A percentile compares a stretch with the other conserved stretches of the same genome.
Conservation (phyloP, 805 yeast species). For the Metschnikowia similis region DNA sequence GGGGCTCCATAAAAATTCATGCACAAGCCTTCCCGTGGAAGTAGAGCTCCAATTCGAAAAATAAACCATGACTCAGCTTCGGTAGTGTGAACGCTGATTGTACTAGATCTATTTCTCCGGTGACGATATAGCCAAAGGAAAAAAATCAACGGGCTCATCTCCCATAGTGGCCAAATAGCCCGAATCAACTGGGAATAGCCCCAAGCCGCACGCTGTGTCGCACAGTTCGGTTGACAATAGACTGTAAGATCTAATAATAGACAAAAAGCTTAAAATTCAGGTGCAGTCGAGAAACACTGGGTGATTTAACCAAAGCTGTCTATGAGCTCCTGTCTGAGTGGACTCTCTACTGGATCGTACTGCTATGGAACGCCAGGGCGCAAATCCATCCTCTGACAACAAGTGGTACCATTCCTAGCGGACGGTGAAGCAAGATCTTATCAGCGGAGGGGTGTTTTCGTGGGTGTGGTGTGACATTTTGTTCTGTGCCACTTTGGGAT, state of each 20-base stretch:
- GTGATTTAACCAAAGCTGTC: slow-evolving; percentile 49
- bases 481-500: slow-evolving; percentile 54
- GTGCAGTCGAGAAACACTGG: slow-evolving; percentile 66
- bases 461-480: slow-evolving; percentile 45
- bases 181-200: slow-evolving; percentile 47
- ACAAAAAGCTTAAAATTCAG: slow-evolving; percentile 63
- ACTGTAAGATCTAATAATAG: slow-evolving; percentile 59
- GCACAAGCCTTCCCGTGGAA: too few species aligned
- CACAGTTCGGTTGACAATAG: slow-evolving; percentile 44
- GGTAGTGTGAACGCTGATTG: too few species aligned
- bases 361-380: slow-evolving; percentile 71
- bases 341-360: slow-evolving; percentile 45
- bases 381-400: slow-evolving; percentile 81
- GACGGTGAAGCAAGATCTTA: slow-evolving; percentile 58
- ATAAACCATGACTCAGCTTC: too few species aligned
- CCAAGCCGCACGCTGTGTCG: slow-evolving; percentile 29
- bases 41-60: too few species aligned
- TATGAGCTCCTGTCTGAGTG: slow-evolving; percentile 36
- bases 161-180: slow-evolving; percentile 57
- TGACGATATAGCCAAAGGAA: slow-evolving; percentile 30
- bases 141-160: slow-evolving; percentile 61
- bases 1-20: too few species aligned
- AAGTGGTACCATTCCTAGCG: slow-evolving; percentile 41
- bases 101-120: too few species aligned
- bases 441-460: slow-evolving; percentile 60